Percentiles rank a stretch among this genome's conserved stretches.
phyloP scores from a whole-genome alignment of 2,329 filamentous ascomycete genomes.

The Cadophora luteo-olivacea region DNA sequence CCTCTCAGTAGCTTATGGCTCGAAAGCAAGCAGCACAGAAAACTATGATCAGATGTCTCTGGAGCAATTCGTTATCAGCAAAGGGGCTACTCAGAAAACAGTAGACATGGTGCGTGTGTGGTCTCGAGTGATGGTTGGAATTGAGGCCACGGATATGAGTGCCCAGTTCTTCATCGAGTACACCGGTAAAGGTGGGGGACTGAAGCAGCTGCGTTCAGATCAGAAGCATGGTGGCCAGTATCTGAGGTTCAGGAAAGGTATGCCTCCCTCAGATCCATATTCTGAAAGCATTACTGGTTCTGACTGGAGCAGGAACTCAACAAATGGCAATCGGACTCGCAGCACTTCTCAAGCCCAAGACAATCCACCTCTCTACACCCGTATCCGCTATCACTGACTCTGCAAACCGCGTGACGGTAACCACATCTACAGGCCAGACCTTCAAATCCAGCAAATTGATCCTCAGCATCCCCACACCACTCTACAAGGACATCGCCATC shows the following conservation, averaged over 20 bases:
- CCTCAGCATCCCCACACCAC: constrained; percentile 55
- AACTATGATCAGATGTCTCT: constrained; percentile 45
- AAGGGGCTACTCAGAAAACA: constrained; percentile 44
- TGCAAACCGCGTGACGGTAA: constrained; percentile 16
- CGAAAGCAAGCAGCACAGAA: constrained; percentile 31
- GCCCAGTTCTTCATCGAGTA: constrained; percentile 63
- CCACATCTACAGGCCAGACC: constrained; percentile 16
- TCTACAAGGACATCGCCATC: constrained; percentile 55
- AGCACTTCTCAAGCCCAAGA: constrained; percentile 22
- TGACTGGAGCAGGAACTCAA: constrained; percentile 29
- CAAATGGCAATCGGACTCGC: constrained; percentile 29
- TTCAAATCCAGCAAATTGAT: constrained; percentile 47
- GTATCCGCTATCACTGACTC: constrained; percentile 23
- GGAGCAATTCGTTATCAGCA: constrained; percentile 46
- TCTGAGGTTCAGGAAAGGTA: constrained; percentile 34
- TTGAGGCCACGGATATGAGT: constrained; percentile 55
- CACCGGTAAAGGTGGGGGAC: constrained; percentile 57
- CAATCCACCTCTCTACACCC: constrained; percentile 29
- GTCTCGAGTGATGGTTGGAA: constrained; percentile 57
- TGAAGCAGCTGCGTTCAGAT: constrained; percentile 60
- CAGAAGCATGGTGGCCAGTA: constrained; percentile 53
- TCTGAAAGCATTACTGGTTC: too few species aligned
- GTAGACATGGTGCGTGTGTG: constrained; percentile 49
- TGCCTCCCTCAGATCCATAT: background rate
- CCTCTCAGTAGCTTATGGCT: constrained; percentile 33